A percentile compares a stretch with the other conserved stretches of the same genome.
phyloP scores from a whole-genome alignment of 768 basidiomycete species.

The Suillus subalutaceus region DNA sequence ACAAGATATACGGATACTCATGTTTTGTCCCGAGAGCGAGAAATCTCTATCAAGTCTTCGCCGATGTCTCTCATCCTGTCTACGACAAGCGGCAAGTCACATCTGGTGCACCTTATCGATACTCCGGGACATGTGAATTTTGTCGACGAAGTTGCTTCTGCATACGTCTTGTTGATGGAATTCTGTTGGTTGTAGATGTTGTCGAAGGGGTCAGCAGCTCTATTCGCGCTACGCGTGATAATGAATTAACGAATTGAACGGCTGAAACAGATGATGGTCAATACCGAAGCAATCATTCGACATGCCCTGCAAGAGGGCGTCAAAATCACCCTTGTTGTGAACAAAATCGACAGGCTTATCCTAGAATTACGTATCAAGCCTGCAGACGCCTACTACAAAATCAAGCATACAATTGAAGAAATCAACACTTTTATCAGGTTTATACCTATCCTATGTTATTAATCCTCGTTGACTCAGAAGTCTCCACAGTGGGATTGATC shows the following conservation, averaged over 20 bases:
- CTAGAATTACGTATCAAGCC: conserved; percentile 96
- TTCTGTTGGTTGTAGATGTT: conserved; percentile 94
- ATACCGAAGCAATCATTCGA: conserved; percentile 84
- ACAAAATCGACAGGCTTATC: conserved; percentile 97
- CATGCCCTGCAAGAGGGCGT: conserved; percentile 89
- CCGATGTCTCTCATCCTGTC: conserved; percentile 93
- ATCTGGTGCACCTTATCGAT: conserved; percentile 91
- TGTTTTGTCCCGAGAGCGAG: conserved; percentile 81
- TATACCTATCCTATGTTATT: conserved; percentile 19
- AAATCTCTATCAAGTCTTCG: conserved; percentile 94
- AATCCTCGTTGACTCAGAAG: conserved; percentile 7
- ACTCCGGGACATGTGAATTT: conserved; percentile 99
- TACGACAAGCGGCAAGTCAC: conserved; percentile 88
- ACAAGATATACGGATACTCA: conserved; percentile 97
- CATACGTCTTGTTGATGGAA: conserved; percentile 90
- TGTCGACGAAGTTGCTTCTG: conserved; percentile 93
- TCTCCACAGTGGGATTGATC: conserved; percentile 69
- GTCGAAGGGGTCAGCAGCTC: conserved; percentile 79
- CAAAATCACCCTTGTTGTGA: conserved; percentile 90
- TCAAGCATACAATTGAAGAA: conserved; percentile 98
- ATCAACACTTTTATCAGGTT: conserved; percentile 96
- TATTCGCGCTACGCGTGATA: neutral
- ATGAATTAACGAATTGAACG: conserved; percentile 20
- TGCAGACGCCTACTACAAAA: conserved; percentile 96
- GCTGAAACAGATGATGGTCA: conserved; percentile 78